Conservation (phyloP, 495 filamentous ascomycete genomes). For the Hypoxylon subgilvum region DNA sequence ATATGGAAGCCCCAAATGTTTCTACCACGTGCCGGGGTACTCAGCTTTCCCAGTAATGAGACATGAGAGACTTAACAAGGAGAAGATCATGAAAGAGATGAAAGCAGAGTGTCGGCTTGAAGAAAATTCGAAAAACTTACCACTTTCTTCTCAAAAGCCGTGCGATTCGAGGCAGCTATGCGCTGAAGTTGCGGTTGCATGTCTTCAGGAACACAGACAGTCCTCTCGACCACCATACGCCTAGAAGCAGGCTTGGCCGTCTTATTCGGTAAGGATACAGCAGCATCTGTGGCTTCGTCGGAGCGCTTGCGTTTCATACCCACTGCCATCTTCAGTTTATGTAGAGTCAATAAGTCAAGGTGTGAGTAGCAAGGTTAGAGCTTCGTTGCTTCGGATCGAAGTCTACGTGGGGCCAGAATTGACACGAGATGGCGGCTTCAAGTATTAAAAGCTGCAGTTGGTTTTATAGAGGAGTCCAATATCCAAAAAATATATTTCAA, state of each 20-base stretch:
- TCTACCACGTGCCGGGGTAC: not conserved
- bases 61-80: no score
- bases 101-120: not conserved
- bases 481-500: no score
- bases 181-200: constrained; percentile 41
- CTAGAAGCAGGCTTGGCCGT: not conserved
- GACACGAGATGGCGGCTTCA: no score
- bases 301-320: constrained; percentile 33
- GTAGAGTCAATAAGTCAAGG: no score
- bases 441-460: no score
- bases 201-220: constrained; percentile 26
- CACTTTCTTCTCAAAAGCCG: constrained; percentile 63
- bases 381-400: no score
- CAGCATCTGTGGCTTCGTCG: constrained; percentile 4
- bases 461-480: no score
- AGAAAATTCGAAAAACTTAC: constrained; percentile 9
- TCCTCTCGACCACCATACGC: constrained; percentile 1
- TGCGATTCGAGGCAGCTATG: constrained; percentile 52
- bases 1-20: not conserved
- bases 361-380: no score
- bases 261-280: constrained; percentile 1
- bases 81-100: not conserved
- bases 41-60: no score
- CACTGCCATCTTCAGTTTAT: constrained; percentile 15
- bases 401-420: no score